Evolutionary conservation across 2,329 filamentous ascomycete genomes (phyloP).

Genomic region (Epicoccum sorghinum): DNA sequence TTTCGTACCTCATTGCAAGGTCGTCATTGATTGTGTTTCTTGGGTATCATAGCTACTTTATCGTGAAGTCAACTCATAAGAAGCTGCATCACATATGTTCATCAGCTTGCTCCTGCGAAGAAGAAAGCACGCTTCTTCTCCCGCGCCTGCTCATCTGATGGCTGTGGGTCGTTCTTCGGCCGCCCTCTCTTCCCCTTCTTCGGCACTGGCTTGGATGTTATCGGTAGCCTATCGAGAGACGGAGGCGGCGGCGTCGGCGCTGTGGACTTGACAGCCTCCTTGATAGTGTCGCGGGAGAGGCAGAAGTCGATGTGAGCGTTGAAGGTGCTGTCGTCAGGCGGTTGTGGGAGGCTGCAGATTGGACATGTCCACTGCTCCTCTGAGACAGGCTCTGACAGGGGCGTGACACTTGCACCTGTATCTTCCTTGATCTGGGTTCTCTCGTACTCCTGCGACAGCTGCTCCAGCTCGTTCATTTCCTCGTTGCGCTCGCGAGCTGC

Average conservation of each 20-base stretch:
- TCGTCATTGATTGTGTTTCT: too few relatives aligned
- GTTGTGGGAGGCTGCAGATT: slow-evolving; percentile 79
- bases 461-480: slow-evolving; percentile 66
- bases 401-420: slow-evolving; percentile 17
- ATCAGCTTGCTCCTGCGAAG: slow-evolving; percentile 10
- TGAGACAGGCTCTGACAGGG: slow-evolving; percentile 31
- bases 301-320: slow-evolving; percentile 95
- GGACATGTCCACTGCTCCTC: slow-evolving; percentile 78
- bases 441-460: slow-evolving; percentile 64
- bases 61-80: neutral
- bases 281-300: slow-evolving; percentile 83
- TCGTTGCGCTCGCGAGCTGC: slow-evolving; percentile 65
- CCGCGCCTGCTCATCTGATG: slow-evolving; percentile 31
- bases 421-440: slow-evolving; percentile 18
- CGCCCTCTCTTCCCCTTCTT: slow-evolving; percentile 41
- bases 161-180: slow-evolving; percentile 29
- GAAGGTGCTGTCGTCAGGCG: slow-evolving; percentile 75
- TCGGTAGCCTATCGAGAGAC: slow-evolving; percentile 15
- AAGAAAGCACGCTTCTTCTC: slow-evolving; percentile 46
- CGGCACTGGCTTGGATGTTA: slow-evolving; percentile 18
- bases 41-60: neutral
- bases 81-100: neutral
- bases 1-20: too few relatives aligned
- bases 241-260: slow-evolving; percentile 26
- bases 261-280: slow-evolving; percentile 72